phyloP scores from a whole-genome alignment of 768 basidiomycete genomes.

The Xerocomus potaroensis region DNA sequence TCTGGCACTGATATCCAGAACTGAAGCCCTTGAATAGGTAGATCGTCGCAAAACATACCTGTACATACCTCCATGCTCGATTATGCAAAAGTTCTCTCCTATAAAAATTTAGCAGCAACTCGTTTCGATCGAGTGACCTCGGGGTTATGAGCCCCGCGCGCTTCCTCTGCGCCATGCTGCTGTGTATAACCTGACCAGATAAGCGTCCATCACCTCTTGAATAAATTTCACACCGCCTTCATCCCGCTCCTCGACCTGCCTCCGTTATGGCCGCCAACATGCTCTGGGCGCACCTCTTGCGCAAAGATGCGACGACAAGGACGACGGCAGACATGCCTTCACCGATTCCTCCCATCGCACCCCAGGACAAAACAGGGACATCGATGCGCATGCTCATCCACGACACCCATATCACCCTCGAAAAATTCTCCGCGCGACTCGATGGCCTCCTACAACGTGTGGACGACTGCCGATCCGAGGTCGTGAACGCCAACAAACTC shows the following conservation, averaged over 20 bases:
- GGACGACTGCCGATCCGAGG: no score
- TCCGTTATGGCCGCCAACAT: constrained; percentile 23
- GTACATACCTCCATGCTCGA: no score
- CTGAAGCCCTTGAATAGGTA: no score
- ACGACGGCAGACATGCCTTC: constrained; percentile 19
- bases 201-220: no score
- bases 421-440: constrained; percentile 58
- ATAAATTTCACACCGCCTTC: no score
- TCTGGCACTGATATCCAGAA: no score
- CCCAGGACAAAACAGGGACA: constrained; percentile 62
- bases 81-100: background rate
- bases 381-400: constrained; percentile 70
- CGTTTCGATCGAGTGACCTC: constrained; percentile 38
- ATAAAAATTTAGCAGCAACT: constrained; percentile 34
- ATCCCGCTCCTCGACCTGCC: no score
- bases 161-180: background rate
- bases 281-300: constrained; percentile 55
- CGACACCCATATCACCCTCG: constrained; percentile 68
- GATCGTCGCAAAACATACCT: no score
- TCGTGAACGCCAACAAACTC: constrained; percentile 47
- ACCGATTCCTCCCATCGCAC: constrained; percentile 37
- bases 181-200: no score
- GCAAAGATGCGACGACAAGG: constrained; percentile 39
- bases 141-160: constrained; percentile 42
- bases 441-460: constrained; percentile 47